A percentile compares a stretch with the other conserved stretches of the same genome.
Conservation (phyloP, 2,329 filamentous ascomycete genomes). For the Phoma sp. region DNA sequence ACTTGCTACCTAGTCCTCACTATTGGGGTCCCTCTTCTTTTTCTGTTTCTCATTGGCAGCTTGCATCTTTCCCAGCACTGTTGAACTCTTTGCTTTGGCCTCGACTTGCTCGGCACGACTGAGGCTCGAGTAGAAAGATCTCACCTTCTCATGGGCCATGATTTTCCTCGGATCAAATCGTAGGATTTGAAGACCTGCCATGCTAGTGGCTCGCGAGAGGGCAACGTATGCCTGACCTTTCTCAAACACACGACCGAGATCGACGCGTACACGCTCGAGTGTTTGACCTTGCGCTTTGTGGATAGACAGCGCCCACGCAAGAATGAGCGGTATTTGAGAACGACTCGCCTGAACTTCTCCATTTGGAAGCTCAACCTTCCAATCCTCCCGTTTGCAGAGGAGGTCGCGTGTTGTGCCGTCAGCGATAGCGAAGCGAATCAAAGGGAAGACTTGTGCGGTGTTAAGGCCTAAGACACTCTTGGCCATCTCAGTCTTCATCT, state of each 20-base stretch:
- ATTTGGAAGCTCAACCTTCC: constrained; percentile 97
- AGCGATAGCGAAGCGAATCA: constrained; percentile 81
- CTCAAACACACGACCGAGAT: constrained; percentile 90
- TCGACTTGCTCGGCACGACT: constrained; percentile 68
- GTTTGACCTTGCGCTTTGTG: constrained; percentile 98
- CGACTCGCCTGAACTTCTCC: constrained; percentile 92
- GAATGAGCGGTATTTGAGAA: constrained; percentile 76
- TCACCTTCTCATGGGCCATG: constrained; percentile 88
- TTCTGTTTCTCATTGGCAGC: constrained; percentile 24
- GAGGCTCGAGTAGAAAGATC: constrained; percentile 83
- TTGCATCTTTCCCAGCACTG: constrained; percentile 39
- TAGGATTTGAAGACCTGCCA: constrained; percentile 84
- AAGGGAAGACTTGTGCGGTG: constrained; percentile 70
- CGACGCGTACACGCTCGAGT: constrained; percentile 89
- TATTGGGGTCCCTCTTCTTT: background rate
- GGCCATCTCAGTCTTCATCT: constrained; percentile 54
- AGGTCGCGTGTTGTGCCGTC: constrained; percentile 79
- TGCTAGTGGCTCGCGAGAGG: constrained; percentile 86
- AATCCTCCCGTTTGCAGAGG: constrained; percentile 84
- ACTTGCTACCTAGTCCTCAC: background rate
- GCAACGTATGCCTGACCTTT: constrained; percentile 98
- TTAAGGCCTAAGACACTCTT: constrained; percentile 55
- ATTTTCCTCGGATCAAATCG: constrained; percentile 90
- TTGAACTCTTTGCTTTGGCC: constrained; percentile 41
- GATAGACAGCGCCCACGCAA: constrained; percentile 96